Evolutionary conservation across 208 protist species (phyloP), one percentile per base, ranked within the genome.

Genomic region (Pavlovales sp.): DNA sequence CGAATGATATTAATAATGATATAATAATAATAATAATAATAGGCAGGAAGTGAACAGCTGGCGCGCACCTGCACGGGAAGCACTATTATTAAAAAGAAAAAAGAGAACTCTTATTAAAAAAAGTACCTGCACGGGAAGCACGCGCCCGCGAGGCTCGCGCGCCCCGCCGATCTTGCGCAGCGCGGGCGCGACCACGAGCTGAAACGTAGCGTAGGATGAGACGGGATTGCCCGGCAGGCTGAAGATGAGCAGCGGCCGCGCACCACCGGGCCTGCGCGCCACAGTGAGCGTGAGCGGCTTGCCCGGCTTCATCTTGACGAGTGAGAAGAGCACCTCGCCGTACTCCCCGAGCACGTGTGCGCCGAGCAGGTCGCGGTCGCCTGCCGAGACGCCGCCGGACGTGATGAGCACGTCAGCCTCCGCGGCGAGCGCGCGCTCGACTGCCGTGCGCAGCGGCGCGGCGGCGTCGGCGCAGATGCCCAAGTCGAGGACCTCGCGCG

Each of bases 251-350:
- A 77, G 30, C 44, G 67, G 57, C 34, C 85, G 20, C 5, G 22
- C 18, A 11, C 26, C 36, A 67, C 20, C 34, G 39, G 22, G 18
- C 10, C 40, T 32, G 4, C 2, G 57, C 47, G 93, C 88, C 0
- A 91, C 92, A n/a, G 93, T 90, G 78, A 93, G 93, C 0, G 93
- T 94, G 28, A 92, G 75, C 18, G 93, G 93, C 88, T 94, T 94
- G 40, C 93, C 93, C 38, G 93, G 93, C 79, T 94, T 94, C 92
- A 94, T 93, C 32, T 88, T 66, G 0, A 94, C 91, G 46, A 88
- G 41, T 1, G 90, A 90, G 81, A 94, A 94, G 67, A 93, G 93
- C n/a, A 94, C 79, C 14, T 38, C 92, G 75, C 93, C 93, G 0
- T 88, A 40, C 34, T 77, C 80, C 5, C 91, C 90, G 41, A 94